phyloP scores from a whole-genome alignment of 2,329 filamentous ascomycete genomes.

The Xylaria sp. region DNA sequence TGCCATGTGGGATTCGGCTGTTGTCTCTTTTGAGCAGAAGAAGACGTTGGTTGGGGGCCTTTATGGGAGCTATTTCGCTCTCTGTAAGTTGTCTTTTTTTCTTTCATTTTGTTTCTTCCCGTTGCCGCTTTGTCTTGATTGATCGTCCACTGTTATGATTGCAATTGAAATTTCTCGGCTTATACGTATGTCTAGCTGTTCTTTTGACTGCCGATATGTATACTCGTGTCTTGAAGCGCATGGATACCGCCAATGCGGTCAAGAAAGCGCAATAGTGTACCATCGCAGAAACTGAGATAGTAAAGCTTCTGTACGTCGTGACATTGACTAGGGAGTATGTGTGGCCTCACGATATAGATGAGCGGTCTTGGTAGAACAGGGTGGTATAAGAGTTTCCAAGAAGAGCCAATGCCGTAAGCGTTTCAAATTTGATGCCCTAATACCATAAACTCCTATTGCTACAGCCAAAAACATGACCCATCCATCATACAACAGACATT shows the following conservation, averaged over 20 bases:
- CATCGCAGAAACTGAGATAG: not conserved
- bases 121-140: not conserved
- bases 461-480: slow-evolving; percentile 23
- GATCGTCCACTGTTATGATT: not conserved
- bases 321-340: not conserved
- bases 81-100: slow-evolving; percentile 52
- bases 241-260: slow-evolving; percentile 41
- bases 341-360: slow-evolving; percentile 3
- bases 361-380: not conserved
- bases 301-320: no score
- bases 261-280: slow-evolving; percentile 50
- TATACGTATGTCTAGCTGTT: slow-evolving; percentile 46
- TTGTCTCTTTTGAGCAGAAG: slow-evolving; percentile 54
- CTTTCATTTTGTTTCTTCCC: not conserved
- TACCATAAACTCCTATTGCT: slow-evolving; percentile 28
- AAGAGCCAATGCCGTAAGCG: slow-evolving; percentile 16
- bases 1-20: slow-evolving; percentile 52
- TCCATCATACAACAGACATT: slow-evolving; percentile 19
- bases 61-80: slow-evolving; percentile 57
- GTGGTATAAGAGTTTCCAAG: not conserved
- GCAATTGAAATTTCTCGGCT: not conserved
- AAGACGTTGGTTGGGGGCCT: slow-evolving; percentile 53
- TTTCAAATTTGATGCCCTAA: slow-evolving; percentile 25
- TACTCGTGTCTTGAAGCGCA: slow-evolving; percentile 52
- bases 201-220: slow-evolving; percentile 62